These are phyloP conservation scores for Rutstroemia sp. DNA, from an alignment of 2,329 filamentous ascomycete species.

Conservation along the genomic window DNA sequence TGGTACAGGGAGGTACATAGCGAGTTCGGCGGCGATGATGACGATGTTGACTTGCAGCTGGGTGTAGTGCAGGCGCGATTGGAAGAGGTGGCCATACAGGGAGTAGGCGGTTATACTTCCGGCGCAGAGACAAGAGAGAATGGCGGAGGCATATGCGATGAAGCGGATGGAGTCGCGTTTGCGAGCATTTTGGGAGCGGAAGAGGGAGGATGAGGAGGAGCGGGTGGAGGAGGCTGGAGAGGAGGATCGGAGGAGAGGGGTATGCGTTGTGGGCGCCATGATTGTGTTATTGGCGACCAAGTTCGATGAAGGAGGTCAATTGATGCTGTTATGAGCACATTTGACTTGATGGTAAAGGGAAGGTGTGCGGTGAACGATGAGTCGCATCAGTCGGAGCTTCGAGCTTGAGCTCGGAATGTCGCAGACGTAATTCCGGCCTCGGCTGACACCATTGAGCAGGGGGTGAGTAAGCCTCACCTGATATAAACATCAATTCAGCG, in stretches of 20 bases:
- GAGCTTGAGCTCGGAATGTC: slow-evolving; percentile 1
- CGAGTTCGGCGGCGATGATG: slow-evolving; percentile 77
- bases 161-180: slow-evolving; percentile 25
- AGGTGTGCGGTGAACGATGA: not conserved
- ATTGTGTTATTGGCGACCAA: not conserved
- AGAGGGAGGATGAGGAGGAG: not conserved
- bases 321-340: not conserved
- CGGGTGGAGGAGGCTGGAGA: not conserved
- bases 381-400: not conserved
- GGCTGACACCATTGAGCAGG: slow-evolving; percentile 2
- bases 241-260: slow-evolving; percentile 4
- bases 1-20: slow-evolving; percentile 88
- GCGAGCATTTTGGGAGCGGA: slow-evolving; percentile 4
- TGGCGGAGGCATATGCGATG: slow-evolving; percentile 46
- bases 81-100: slow-evolving; percentile 85
- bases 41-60: slow-evolving; percentile 91
- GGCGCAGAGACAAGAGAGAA: slow-evolving; percentile 63
- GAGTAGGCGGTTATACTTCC: slow-evolving; percentile 92
- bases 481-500: no score
- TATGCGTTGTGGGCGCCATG: slow-evolving; percentile 4
- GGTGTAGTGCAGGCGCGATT: slow-evolving; percentile 76
- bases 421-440: not conserved
- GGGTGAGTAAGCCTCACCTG: no score
- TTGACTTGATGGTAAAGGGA: not conserved
- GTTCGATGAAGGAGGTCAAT: not conserved